A percentile compares a stretch with the other conserved stretches of the same genome.
phyloP scores from a whole-genome alignment of 495 filamentous ascomycete genomes.

The Penicillium herquei region DNA sequence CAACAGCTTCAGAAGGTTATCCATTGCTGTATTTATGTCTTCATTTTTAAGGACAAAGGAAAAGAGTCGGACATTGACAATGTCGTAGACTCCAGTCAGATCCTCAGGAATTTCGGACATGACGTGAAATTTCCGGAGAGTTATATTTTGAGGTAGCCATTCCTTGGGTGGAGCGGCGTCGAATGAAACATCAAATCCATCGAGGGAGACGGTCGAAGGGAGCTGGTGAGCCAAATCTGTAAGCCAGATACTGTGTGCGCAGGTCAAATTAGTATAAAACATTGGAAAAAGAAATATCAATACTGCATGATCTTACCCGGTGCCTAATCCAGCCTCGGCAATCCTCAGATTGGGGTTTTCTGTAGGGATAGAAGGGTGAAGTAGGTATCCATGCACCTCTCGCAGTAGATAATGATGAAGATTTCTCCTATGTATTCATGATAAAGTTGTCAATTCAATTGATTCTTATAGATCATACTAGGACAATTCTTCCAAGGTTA shows the following conservation, averaged over 20 bases:
- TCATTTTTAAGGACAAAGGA: background rate
- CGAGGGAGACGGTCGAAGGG: background rate
- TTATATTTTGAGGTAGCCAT: background rate
- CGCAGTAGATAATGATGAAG: background rate
- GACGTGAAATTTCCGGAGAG: background rate
- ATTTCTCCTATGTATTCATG: background rate
- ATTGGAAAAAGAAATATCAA: background rate
- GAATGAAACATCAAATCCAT: background rate
- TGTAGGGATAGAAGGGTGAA: conserved; percentile 7
- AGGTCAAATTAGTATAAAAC: background rate
- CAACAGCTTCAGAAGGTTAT: background rate
- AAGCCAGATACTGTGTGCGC: background rate
- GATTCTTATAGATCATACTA: no score
- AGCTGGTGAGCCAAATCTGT: background rate
- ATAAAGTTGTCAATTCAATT: background rate
- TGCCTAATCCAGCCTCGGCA: conserved; percentile 12
- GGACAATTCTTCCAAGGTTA: background rate
- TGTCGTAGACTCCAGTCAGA: background rate
- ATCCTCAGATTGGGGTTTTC: conserved; percentile 1
- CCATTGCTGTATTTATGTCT: background rate
- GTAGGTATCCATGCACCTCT: background rate
- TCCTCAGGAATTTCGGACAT: background rate
- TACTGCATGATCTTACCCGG: background rate
- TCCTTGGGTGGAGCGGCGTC: background rate
- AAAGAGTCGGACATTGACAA: background rate